Evolutionary conservation across 2,329 filamentous ascomycete genomes (phyloP), one percentile per base, ranked within the genome.

Genomic region (Colletotrichum sojae): DNA sequence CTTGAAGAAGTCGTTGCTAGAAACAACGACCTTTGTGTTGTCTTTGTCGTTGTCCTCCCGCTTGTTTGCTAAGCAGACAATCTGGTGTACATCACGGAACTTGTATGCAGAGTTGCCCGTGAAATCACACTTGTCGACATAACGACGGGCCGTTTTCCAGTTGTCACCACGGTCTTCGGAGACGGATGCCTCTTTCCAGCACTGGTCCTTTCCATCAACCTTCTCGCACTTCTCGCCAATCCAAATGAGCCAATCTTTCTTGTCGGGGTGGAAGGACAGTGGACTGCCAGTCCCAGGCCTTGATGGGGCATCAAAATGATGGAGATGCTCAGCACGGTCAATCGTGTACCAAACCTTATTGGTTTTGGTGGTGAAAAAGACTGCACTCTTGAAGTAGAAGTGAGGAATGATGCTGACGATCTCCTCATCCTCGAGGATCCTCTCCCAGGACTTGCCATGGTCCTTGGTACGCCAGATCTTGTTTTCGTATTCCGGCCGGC

Each of bases 221-320:
- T 79, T 79, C 51, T 90, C 88, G 77, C 94, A 97, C 71, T 91
- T 88, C 72, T 90, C 83, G 46, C 95, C 95, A 56, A 92, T 89
- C 94, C 95, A 98, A 70, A 99, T 92, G 51, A 98, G 85, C 94
- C 94, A 98, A 75, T 97, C 92, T 77, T 91, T 92, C 75, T 92
- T 89, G 73, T 92, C 89, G 1, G 94, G 92, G 75, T 99, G 96
- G 82, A 99, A 99, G 43, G 86, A 85, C 49, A 94, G 85, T 18
- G 89, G 86, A 5, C 76, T 76, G 6, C 83, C 76, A 18, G 75
- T 55, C 4, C 76, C 72, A 6, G 80, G 80, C 72, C 87, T 86
- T 49, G 88, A 84, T 1, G 91, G 92, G 3, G 91, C 89, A 67
- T 93, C 81, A 79, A 98, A 97, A 56, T 84, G 85, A 77, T 93